Percentiles rank a stretch among this genome's conserved stretches.
These are phyloP conservation scores for Trichoderma asperellum DNA, from an alignment of 2,329 filamentous ascomycete species.

Conservation along the genomic window DNA sequence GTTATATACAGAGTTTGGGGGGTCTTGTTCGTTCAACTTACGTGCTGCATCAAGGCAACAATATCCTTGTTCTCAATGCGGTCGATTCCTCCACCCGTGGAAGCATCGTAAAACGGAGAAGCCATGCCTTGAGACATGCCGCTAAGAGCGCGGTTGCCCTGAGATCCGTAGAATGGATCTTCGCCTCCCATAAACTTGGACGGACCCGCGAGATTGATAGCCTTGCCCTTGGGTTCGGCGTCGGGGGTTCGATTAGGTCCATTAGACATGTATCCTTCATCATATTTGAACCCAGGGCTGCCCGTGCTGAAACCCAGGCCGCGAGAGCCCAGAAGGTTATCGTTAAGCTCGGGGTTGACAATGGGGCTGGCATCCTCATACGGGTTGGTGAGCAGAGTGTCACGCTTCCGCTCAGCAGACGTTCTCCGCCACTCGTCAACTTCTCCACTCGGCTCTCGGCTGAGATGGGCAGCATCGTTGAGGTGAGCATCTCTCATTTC, in stretches of 20 bases:
- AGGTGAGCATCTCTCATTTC: constrained; percentile 48
- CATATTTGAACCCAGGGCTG: constrained; percentile 64
- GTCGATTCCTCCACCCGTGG: constrained; percentile 85
- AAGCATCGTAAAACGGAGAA: constrained; percentile 86
- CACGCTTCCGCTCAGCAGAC: constrained; percentile 65
- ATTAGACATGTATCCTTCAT: constrained; percentile 92
- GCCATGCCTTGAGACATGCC: constrained; percentile 90
- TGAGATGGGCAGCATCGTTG: constrained; percentile 51
- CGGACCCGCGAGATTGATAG: constrained; percentile 56
- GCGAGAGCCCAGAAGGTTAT: constrained; percentile 51
- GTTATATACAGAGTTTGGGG: no score
- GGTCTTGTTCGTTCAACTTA: constrained; percentile 47
- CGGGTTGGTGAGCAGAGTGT: constrained; percentile 68
- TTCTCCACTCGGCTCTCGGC: constrained; percentile 59
- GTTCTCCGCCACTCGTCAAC: constrained; percentile 67
- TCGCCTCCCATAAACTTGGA: constrained; percentile 54
- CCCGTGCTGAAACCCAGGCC: constrained; percentile 55
- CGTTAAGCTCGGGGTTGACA: constrained; percentile 57
- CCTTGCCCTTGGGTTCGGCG: constrained; percentile 59
- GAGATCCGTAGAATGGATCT: constrained; percentile 68
- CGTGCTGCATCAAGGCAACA: constrained; percentile 95
- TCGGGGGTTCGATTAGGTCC: constrained; percentile 61
- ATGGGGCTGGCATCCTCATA: constrained; percentile 68
- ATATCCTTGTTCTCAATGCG: constrained; percentile 96
- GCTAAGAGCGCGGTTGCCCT: constrained; percentile 71